A percentile compares a stretch with the other conserved stretches of the same genome.
These are phyloP conservation scores for Dioszegia hungarica DNA, from an alignment of 768 basidiomycete species.

Conservation along the genomic window DNA sequence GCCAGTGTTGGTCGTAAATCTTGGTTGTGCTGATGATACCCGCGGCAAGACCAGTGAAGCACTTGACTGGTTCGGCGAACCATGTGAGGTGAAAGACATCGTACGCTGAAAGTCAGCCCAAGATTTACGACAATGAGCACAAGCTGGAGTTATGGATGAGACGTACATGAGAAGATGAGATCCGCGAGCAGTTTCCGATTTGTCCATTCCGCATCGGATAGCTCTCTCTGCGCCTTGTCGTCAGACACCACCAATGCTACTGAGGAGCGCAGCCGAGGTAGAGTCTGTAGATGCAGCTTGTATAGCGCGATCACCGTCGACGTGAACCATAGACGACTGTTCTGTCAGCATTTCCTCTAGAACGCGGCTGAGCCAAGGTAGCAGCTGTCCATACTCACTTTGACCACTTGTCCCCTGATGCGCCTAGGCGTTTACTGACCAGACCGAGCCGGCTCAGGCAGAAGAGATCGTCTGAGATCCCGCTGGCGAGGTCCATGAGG, in stretches of 20 bases:
- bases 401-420: slow-evolving; percentile 33
- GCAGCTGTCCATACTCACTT: slow-evolving; percentile 38
- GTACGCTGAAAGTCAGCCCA: slow-evolving; percentile 26
- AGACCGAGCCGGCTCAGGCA: slow-evolving; percentile 34
- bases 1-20: slow-evolving; percentile 35
- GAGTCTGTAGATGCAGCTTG: slow-evolving; percentile 27
- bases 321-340: slow-evolving; percentile 42
- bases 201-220: slow-evolving; percentile 32
- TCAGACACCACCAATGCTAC: not conserved
- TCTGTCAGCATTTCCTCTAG: not conserved
- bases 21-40: slow-evolving; percentile 37
- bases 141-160: not conserved
- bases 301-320: slow-evolving; percentile 37
- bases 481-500: slow-evolving; percentile 33
- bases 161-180: slow-evolving; percentile 41
- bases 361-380: no score
- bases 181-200: slow-evolving; percentile 36
- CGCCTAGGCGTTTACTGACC: slow-evolving; percentile 17
- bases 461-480: slow-evolving; percentile 36
- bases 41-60: slow-evolving; percentile 30
- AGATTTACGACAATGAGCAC: no score
- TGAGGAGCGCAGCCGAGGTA: slow-evolving; percentile 23
- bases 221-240: slow-evolving; percentile 1
- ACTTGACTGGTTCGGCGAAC: slow-evolving; percentile 41
- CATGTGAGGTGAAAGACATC: slow-evolving; percentile 35